Base-by-base conservation (phyloP, 2,329 filamentous ascomycete genomes). In the Ilyonectria sp. region DNA sequence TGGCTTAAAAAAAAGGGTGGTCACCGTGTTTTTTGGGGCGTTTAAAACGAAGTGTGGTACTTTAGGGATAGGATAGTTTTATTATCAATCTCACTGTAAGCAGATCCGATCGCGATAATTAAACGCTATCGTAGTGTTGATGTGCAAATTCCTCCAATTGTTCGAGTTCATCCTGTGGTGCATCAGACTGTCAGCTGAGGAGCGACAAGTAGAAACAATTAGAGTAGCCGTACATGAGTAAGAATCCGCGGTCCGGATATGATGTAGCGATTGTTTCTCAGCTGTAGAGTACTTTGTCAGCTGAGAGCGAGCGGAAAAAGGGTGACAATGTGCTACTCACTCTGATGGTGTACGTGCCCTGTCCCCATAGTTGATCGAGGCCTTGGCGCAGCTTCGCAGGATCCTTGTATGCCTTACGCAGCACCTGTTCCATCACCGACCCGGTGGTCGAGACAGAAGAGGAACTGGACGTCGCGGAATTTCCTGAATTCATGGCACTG, bases 251-350 rank as follows among this genome's bases (percentile, higher is more conserved):
- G 56, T 13, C 56, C 46, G 2, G 15, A 17, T 3, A 60, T 52
- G 21, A 60, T 50, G 29, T 60, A 60, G 4, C 56, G 31, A 7
- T 60, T 40, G 26, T 60, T 60, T 37, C 46, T 35, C n/a, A 60
- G 21, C 56, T 60, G 17, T 33, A 19, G 11, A n/a, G 23, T 23
- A 23, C 23, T 4, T 21, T 3, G 57, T 50, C 15, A 50, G 17
- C 33, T 21, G 3, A 23, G 15, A 17, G 6, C 29, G 6, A 15
- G 6, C 13, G 26, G 6, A 7, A 17, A 29, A 13, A 4, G n/a
- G 31, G 19, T 33, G 2, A 3, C 23, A 43, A 17, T 50, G 21
- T 17, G 17, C 26, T 10, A 43, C 57, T 31, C 6, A 60, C 57
- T 21, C 8, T 37, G 11, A 60, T 35, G 31, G 11, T 40, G 15